Evolutionary conservation across 2,329 filamentous ascomycete species (phyloP).

Genomic region (Elsinoe ampelina): DNA sequence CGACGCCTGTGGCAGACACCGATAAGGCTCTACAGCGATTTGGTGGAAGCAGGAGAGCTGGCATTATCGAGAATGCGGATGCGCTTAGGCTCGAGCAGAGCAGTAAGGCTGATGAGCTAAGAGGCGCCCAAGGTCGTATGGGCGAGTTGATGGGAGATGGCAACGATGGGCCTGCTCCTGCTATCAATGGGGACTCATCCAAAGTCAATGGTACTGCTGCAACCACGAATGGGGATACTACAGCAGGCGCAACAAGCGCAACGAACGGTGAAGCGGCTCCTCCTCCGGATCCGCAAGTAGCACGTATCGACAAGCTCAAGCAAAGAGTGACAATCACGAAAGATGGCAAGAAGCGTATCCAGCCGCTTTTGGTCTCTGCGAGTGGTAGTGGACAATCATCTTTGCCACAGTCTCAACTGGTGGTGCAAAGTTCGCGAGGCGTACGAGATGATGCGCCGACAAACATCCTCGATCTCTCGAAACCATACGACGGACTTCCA

Average conservation of each 20-base stretch:
- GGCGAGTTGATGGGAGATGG: constrained; percentile 94
- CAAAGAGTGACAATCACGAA: constrained; percentile 90
- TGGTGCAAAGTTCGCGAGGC: constrained; percentile 23
- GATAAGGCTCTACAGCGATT: constrained; percentile 90
- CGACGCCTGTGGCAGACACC: constrained; percentile 77
- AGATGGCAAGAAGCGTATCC: constrained; percentile 92
- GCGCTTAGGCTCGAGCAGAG: constrained; percentile 78
- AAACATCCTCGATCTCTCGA: constrained; percentile 79
- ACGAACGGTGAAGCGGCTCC: constrained; percentile 33
- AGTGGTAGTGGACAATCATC: constrained; percentile 81
- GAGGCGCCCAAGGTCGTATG: constrained; percentile 89
- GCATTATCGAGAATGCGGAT: constrained; percentile 86
- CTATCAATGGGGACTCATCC: constrained; percentile 24
- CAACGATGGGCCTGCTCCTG: constrained; percentile 43
- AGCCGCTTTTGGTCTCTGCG: constrained; percentile 81
- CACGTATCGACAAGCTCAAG: constrained; percentile 63
- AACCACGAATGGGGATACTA: constrained; percentile 19
- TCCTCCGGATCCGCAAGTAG: constrained; percentile 44
- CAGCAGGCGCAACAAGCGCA: background rate
- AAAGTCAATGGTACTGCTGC: constrained; percentile 37
- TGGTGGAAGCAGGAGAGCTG: constrained; percentile 77
- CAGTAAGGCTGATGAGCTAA: constrained; percentile 83
- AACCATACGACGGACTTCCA: constrained; percentile 86
- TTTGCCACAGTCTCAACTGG: constrained; percentile 75
- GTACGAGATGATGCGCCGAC: constrained; percentile 60